Evolutionary conservation across 192 early-diverging fungal genomes (phyloP).

Genomic region (Coemansia sp.): DNA sequence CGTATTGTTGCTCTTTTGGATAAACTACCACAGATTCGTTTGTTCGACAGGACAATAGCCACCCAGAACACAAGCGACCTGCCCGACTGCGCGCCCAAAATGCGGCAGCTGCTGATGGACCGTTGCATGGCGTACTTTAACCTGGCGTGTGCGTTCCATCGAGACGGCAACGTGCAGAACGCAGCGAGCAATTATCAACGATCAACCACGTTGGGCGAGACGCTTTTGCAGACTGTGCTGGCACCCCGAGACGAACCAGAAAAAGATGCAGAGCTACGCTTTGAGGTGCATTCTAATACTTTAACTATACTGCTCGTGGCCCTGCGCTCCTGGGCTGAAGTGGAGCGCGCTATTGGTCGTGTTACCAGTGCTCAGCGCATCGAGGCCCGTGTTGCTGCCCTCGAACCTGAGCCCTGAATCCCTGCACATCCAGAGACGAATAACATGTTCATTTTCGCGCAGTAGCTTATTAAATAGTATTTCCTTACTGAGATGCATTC

Average conservation of each 20-base stretch:
- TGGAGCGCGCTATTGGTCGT: background rate
- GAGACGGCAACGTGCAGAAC: constrained; percentile 17
- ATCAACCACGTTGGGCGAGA: constrained; percentile 17
- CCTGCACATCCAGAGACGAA: too few relatives aligned
- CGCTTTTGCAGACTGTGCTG: background rate
- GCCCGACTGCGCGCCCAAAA: background rate
- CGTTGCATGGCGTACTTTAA: constrained; percentile 10
- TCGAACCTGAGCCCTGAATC: background rate
- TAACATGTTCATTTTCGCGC: too few relatives aligned
- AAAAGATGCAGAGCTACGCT: background rate
- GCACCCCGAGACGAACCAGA: background rate
- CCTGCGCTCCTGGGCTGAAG: background rate
- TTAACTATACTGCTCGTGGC: background rate
- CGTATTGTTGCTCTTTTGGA: constrained; percentile 11
- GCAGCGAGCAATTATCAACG: constrained; percentile 21
- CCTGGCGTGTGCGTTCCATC: constrained; percentile 16
- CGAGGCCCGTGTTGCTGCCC: background rate
- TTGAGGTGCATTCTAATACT: background rate
- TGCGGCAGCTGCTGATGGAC: constrained; percentile 1
- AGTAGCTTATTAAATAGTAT: too few relatives aligned
- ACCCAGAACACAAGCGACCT: background rate
- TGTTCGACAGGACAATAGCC: background rate
- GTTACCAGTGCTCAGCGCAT: background rate
- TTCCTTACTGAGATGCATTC: too few relatives aligned
- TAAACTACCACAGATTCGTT: constrained; percentile 8